A percentile compares a stretch with the other conserved stretches of the same genome.
Conservation (phyloP, 179 eudicot species). For the Patellifolia procumbens region DNA sequence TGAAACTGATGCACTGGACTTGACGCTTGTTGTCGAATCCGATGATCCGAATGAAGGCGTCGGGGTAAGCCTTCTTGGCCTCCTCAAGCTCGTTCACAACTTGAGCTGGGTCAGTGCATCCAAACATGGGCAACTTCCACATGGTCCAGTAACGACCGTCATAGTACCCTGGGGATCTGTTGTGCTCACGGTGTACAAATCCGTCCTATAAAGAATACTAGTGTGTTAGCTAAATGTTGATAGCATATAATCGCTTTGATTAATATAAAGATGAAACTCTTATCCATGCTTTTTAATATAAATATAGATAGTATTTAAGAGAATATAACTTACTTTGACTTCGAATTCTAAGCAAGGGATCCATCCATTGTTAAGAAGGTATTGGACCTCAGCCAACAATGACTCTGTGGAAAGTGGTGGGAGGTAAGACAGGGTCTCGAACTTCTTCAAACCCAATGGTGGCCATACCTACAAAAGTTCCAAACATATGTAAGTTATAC, state of each 20-base stretch:
- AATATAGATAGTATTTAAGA: not conserved
- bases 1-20: slow-evolving; percentile 67
- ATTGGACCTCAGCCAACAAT: slow-evolving; percentile 55
- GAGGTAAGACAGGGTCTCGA: slow-evolving; percentile 75
- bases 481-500: no score
- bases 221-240: no score
- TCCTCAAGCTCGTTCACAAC: slow-evolving; percentile 64
- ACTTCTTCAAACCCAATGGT: slow-evolving; percentile 62
- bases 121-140: slow-evolving; percentile 84
- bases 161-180: slow-evolving; percentile 66
- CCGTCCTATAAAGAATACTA: slow-evolving; percentile 27
- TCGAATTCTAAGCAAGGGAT: slow-evolving; percentile 87
- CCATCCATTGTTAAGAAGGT: slow-evolving; percentile 74
- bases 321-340: slow-evolving; percentile 41
- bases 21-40: slow-evolving; percentile 76
- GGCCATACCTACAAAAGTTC: slow-evolving; percentile 46
- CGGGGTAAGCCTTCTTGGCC: slow-evolving; percentile 65
- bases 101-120: slow-evolving; percentile 68
- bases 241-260: not conserved
- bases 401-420: slow-evolving; percentile 57
- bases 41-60: slow-evolving; percentile 64
- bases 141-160: slow-evolving; percentile 87
- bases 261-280: no score
- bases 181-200: slow-evolving; percentile 53
- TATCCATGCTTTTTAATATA: no score